Conservation (phyloP, 768 basidiomycete species). For the Leccinum subtestaceum region DNA sequence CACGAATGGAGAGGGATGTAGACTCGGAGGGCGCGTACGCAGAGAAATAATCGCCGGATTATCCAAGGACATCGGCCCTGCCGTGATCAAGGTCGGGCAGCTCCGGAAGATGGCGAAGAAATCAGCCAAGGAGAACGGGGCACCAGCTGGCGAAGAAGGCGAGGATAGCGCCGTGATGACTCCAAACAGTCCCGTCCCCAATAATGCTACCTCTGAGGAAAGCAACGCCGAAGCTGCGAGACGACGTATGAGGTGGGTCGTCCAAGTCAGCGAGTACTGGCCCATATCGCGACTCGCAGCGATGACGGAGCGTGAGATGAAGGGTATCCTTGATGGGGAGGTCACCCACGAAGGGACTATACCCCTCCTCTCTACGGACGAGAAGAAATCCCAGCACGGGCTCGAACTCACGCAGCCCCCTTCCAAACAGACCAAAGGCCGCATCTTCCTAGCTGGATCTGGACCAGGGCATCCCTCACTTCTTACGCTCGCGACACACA, state of each 20-base stretch:
- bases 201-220: constrained; percentile 26
- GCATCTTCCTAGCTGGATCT: constrained; percentile 89
- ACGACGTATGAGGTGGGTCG: constrained; percentile 87
- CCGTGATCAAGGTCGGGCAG: constrained; percentile 69
- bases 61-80: constrained; percentile 68
- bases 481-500: constrained; percentile 84
- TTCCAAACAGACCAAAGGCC: constrained; percentile 41
- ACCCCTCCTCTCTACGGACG: constrained; percentile 32
- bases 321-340: constrained; percentile 50
- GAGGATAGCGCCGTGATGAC: constrained; percentile 57
- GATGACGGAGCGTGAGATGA: constrained; percentile 68
- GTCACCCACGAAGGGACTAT: constrained; percentile 11
- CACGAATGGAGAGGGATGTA: constrained; percentile 89
- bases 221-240: constrained; percentile 45
- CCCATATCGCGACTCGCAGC: constrained; percentile 71
- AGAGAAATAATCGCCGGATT: constrained; percentile 79
- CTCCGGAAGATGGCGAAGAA: constrained; percentile 57
- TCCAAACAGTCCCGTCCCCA: constrained; percentile 67
- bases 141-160: constrained; percentile 37
- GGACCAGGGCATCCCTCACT: constrained; percentile 95
- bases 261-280: constrained; percentile 97
- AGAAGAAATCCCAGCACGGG: constrained; percentile 32
- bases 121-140: constrained; percentile 9
- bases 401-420: constrained; percentile 17
- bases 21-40: constrained; percentile 74